Base-by-base conservation (phyloP, 2,329 filamentous ascomycete genomes). In the Simplicillium sp. region DNA sequence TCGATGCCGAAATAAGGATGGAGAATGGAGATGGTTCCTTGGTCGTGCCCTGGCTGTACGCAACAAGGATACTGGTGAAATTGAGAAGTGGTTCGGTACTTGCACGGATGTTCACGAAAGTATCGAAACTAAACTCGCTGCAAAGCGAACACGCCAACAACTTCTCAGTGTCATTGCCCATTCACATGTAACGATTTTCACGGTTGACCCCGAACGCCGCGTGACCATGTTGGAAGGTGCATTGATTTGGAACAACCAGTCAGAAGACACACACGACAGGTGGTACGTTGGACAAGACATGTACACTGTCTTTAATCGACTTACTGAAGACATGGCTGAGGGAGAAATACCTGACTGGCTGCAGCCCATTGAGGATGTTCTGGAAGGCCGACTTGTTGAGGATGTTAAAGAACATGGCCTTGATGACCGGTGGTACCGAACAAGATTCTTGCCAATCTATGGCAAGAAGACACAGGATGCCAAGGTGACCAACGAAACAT, bases 1-100 rank as follows among this genome's bases (percentile, higher is more conserved):
- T 48, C 74, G 85, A 32, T 85, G 80, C 45, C 71, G 65, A 38
- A 77, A 71, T 43, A 73, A 73, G 38, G 72, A 82, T 28, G 85
- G 84, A 1, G 71, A 82, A 42, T 89, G 79, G 76, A 71, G 83
- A 40, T 90, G 85, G 85, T 87, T 88, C 69, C 65, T 90, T 3
- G 84, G 80, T 11, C 71, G 83, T 34, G 85, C 84, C 1, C 57
- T 84, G 12, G 83, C 85, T 0, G 68, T 87, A 50, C 70, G 70
- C 32, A 77, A 86, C 44, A 73, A 71, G 46, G 72, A 80, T 35
- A 75, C 75, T 0, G 82, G 82, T 2, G 65, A 71, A 37, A 86
- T 89, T 37, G 69, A 85, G 44, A 87, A 84, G 54, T 89, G 84
- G 84, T 87, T 85, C 50, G 85, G 83, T 64, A 87, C 83, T 1